Conservation (phyloP, 2,329 filamentous ascomycete genomes). For the Talaromyces sp. region DNA sequence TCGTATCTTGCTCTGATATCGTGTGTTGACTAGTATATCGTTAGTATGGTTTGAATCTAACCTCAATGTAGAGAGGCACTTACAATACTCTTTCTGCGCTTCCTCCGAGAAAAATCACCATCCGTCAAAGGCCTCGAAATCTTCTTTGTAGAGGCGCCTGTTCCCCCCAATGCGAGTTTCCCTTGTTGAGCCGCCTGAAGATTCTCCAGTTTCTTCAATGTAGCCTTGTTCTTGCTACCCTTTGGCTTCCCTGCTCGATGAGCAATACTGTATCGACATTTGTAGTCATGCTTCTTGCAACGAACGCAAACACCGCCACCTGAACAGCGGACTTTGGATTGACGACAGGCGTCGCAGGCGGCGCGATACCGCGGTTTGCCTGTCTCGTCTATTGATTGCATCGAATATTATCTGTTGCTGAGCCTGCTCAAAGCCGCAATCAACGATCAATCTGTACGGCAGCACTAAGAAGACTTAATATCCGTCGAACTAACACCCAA, state of each 20-base stretch:
- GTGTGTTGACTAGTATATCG: neutral
- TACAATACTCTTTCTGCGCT: neutral
- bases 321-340: conserved; percentile 41
- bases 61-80: neutral
- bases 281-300: conserved; percentile 37
- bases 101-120: neutral
- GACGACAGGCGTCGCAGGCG: conserved; percentile 39
- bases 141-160: neutral
- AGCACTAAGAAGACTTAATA: neutral
- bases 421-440: neutral
- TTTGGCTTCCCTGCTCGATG: conserved; percentile 41
- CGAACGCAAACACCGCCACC: conserved; percentile 37
- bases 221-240: conserved; percentile 39
- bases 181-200: conserved; percentile 30
- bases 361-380: conserved; percentile 35
- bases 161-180: conserved; percentile 21
- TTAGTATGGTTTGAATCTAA: conserved; percentile 18
- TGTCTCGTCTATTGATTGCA: conserved; percentile 9
- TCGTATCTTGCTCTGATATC: conserved; percentile 10
- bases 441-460: neutral
- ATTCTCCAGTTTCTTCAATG: conserved; percentile 35
- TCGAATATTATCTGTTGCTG: conserved; percentile 14
- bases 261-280: conserved; percentile 37
- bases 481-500: neutral
- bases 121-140: neutral